Base-by-base conservation (phyloP, 352 stramenopile species). In the Pythium rhizo-oryzae region DNA sequence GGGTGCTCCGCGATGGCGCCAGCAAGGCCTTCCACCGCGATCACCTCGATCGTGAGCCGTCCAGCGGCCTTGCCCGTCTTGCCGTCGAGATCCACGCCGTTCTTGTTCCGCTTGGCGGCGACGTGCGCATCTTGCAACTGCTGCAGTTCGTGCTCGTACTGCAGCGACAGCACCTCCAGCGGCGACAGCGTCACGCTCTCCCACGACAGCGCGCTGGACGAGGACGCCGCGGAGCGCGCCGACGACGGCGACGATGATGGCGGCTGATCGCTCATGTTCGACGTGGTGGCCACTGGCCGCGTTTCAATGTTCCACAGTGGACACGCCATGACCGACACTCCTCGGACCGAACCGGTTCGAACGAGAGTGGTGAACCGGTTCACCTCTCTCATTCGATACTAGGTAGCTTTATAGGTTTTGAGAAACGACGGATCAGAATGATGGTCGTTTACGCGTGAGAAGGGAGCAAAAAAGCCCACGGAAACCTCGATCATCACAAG, bases 101-200 rank as follows among this genome's bases (percentile, higher is more conserved):
- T 71, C 71, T 85, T 91, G 73, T 96, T 96, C 64, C 84, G 81
- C 70, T 84, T 86, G 19, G 30, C 62, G 12, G 44, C 23, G 3
- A 70, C 66, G 19, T 80, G 70, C 23, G 67, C 72, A 35, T 82
- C 80, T 54, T 88, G 61, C 0, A 86, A 75, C 25, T 80, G 77
- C 68, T 88, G 78, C 65, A 93, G 50, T 59, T 93, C 83, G 23
- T 84, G 69, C 63, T 94, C 84, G 30, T 91, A 73, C 68, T 92
- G 82, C 47, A 94, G 72, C 18, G 85, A 81, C n/a, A 89, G 57
- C 67, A 87, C 44, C 50, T 96, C 85, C 47, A 89, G 70, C 33
- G 86, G 85, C 12, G 85, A 94, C 46, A 93, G 72, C 66, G 82
- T 66, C 53, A 94, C 85, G 65, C 84, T 90, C 66, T 96, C 85